These are phyloP conservation scores for Sarcodon sp. DNA, from an alignment of 768 basidiomycete species.

Conservation along the genomic window DNA sequence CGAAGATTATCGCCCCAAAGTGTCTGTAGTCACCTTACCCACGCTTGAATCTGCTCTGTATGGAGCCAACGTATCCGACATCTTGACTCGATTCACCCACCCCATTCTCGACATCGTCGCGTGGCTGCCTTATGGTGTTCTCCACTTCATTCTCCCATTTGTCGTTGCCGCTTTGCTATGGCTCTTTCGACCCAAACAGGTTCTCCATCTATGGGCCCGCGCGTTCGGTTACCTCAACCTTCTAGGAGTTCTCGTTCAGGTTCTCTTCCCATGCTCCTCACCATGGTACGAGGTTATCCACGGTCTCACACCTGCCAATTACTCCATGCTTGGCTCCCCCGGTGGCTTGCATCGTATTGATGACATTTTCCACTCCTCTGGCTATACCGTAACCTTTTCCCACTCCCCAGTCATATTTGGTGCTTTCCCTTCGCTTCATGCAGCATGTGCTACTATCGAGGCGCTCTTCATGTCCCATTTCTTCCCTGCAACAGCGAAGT, in stretches of 20 bases:
- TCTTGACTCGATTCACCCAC: slow-evolving; percentile 90
- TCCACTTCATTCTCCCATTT: slow-evolving; percentile 83
- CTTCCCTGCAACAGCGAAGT: slow-evolving; percentile 62
- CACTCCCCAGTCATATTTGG: slow-evolving; percentile 92
- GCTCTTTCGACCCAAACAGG: slow-evolving; percentile 77
- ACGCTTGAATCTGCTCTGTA: slow-evolving; percentile 92
- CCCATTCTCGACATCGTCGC: slow-evolving; percentile 86
- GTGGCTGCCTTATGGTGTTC: slow-evolving; percentile 95
- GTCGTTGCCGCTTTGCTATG: slow-evolving; percentile 77
- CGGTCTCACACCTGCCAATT: slow-evolving; percentile 90
- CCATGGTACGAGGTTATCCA: slow-evolving; percentile 98
- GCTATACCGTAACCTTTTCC: slow-evolving; percentile 73
- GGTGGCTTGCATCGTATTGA: slow-evolving; percentile 93
- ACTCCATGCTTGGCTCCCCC: slow-evolving; percentile 83
- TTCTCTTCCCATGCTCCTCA: slow-evolving; percentile 84
- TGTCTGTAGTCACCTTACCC: slow-evolving; percentile 87
- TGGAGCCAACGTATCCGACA: slow-evolving; percentile 95
- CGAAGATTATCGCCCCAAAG: slow-evolving; percentile 55
- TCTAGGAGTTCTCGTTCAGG: slow-evolving; percentile 76
- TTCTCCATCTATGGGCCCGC: slow-evolving; percentile 73
- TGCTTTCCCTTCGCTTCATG: slow-evolving; percentile 91
- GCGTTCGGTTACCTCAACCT: slow-evolving; percentile 93
- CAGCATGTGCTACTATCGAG: slow-evolving; percentile 82
- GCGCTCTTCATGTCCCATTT: slow-evolving; percentile 92
- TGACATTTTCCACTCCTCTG: slow-evolving; percentile 59